phyloP scores from a whole-genome alignment of 2,329 filamentous ascomycete genomes.

The Colletotrichum tabaci region DNA sequence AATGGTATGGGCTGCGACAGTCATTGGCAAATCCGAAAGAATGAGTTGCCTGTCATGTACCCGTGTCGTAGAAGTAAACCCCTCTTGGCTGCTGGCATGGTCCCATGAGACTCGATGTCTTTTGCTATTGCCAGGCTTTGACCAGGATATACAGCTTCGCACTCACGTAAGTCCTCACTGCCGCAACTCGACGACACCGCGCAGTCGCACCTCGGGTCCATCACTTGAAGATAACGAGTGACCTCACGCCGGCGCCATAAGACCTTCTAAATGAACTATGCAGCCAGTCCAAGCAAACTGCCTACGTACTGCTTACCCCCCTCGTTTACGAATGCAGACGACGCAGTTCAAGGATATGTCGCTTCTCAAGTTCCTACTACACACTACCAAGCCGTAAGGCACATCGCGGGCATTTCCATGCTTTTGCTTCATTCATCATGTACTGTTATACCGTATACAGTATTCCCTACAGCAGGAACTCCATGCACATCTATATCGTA shows the following conservation, averaged over 20 bases:
- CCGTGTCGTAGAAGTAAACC: background rate
- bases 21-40: background rate
- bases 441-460: slow-evolving; percentile 33
- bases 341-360: background rate
- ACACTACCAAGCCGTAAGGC: background rate
- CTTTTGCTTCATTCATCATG: slow-evolving; percentile 38
- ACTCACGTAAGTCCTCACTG: background rate
- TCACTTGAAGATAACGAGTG: background rate
- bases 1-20: background rate
- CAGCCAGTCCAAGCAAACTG: background rate
- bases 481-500: slow-evolving; percentile 38
- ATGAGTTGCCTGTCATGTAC: background rate
- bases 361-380: background rate
- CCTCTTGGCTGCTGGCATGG: background rate
- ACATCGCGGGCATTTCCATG: background rate
- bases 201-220: background rate
- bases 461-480: slow-evolving; percentile 9
- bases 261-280: no score
- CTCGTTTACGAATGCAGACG: background rate
- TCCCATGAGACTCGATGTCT: background rate
- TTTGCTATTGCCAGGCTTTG: background rate
- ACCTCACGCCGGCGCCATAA: background rate
- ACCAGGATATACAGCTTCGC: background rate
- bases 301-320: background rate
- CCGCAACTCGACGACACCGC: background rate